Evolutionary conservation across 1,284 basidiomycete genomes (phyloP).

Genomic region (Erythrobasidium hasegawianum): DNA sequence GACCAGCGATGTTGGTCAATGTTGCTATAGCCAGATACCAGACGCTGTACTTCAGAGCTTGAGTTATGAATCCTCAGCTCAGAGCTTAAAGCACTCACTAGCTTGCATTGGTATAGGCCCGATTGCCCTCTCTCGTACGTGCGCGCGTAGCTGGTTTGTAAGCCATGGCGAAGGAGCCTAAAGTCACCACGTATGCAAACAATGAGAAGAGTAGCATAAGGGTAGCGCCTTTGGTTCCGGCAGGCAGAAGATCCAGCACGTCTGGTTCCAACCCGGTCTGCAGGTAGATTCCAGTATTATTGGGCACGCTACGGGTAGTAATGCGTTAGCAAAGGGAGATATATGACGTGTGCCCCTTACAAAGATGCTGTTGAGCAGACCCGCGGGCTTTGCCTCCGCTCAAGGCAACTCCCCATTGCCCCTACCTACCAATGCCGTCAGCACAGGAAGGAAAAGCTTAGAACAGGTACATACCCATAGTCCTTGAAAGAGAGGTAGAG

Average conservation of each 20-base stretch:
- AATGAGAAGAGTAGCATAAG: constrained; percentile 17
- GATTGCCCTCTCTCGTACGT: constrained; percentile 18
- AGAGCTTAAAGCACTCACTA: no score
- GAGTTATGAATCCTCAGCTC: no score
- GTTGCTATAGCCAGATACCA: constrained; percentile 21
- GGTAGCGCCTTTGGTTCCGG: constrained; percentile 10
- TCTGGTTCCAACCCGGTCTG: constrained; percentile 3
- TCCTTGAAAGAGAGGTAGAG: neutral
- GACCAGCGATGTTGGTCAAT: constrained; percentile 10
- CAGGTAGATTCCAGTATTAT: neutral
- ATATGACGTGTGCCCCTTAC: no score
- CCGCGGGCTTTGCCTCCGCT: constrained; percentile 7
- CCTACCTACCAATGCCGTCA: constrained; percentile 9
- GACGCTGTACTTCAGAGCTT: no score
- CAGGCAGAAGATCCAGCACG: constrained; percentile 11
- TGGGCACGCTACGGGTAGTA: neutral
- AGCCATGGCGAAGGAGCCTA: constrained; percentile 18
- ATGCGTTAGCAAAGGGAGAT: no score
- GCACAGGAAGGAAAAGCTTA: no score
- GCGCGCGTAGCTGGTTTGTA: constrained; percentile 24
- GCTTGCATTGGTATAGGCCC: constrained; percentile 18
- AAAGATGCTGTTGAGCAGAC: constrained; percentile 18
- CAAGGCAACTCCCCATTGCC: constrained; percentile 24
- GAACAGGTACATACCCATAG: neutral
- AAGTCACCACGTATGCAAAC: constrained; percentile 9